Conservation (phyloP, 1,284 basidiomycete species). For the Tilletiopsis washingtonensis region DNA sequence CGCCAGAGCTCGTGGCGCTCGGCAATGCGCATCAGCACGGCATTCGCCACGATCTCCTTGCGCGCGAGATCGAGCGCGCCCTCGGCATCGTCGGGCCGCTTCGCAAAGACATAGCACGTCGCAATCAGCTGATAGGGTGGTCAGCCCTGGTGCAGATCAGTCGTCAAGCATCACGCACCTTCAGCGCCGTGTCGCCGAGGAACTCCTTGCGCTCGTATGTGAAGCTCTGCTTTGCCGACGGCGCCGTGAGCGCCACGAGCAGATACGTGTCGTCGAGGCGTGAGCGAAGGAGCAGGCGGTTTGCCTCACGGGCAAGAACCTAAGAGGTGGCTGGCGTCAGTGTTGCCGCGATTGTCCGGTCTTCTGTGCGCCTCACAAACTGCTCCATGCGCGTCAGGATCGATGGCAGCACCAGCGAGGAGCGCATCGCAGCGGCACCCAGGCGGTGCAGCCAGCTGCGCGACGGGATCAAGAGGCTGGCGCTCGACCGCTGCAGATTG, state of each 20-base stretch:
- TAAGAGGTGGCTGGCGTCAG: too few relatives aligned
- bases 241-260: slow-evolving; percentile 16
- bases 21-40: slow-evolving; percentile 13
- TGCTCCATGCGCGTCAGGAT: slow-evolving; percentile 20
- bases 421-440: neutral
- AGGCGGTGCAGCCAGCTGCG: slow-evolving; percentile 10
- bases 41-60: slow-evolving; percentile 23
- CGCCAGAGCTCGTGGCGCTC: slow-evolving; percentile 9
- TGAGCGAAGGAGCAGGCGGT: slow-evolving; percentile 6
- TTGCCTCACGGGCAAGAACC: slow-evolving; percentile 13
- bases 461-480: too few relatives aligned
- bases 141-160: too few relatives aligned
- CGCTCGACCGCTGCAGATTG: too few relatives aligned
- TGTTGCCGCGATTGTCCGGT: too few relatives aligned
- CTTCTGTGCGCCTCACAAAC: neutral
- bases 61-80: slow-evolving; percentile 22
- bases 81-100: slow-evolving; percentile 9
- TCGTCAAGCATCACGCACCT: too few relatives aligned
- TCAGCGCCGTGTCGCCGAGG: slow-evolving; percentile 27
- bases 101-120: slow-evolving; percentile 21
- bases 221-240: slow-evolving; percentile 4
- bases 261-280: slow-evolving; percentile 5
- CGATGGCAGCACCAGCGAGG: slow-evolving; percentile 21
- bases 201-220: slow-evolving; percentile 31
- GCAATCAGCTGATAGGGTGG: too few relatives aligned